These are phyloP conservation scores for Tubosaeta sp. DNA, from an alignment of 768 basidiomycete species.

Conservation along the genomic window DNA sequence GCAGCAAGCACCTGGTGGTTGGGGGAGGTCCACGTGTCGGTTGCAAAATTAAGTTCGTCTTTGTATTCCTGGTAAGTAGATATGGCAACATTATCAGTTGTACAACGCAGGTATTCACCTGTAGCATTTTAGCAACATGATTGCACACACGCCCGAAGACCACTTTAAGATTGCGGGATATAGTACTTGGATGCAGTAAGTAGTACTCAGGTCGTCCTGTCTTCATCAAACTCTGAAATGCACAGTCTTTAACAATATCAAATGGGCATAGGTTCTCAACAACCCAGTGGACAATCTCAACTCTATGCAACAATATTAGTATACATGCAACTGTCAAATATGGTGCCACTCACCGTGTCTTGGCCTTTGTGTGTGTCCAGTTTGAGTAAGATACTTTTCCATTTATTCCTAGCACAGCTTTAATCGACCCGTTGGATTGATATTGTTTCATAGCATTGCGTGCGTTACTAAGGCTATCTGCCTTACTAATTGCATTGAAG, in stretches of 20 bases:
- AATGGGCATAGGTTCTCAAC: neutral
- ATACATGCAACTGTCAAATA: neutral
- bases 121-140: conserved; percentile 28
- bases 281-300: neutral
- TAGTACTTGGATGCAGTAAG: conserved; percentile 16
- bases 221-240: neutral
- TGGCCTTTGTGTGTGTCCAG: neutral
- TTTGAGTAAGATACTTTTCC: neutral
- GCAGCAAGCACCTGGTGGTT: neutral
- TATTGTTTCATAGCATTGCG: neutral
- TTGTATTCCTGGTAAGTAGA: conserved; percentile 1
- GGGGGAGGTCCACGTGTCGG: neutral
- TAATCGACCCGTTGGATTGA: neutral
- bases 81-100: neutral
- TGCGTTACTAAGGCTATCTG: neutral
- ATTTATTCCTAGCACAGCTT: neutral
- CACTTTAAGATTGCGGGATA: conserved; percentile 28
- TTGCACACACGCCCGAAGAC: conserved; percentile 22
- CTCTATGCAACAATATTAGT: neutral
- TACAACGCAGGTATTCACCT: conserved; percentile 8
- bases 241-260: neutral
- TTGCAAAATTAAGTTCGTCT: neutral
- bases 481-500: neutral
- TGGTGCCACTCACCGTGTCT: neutral
- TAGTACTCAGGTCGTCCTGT: neutral